phyloP scores from a whole-genome alignment of 2,329 filamentous ascomycete genomes.

The Ophiostoma piceae region DNA sequence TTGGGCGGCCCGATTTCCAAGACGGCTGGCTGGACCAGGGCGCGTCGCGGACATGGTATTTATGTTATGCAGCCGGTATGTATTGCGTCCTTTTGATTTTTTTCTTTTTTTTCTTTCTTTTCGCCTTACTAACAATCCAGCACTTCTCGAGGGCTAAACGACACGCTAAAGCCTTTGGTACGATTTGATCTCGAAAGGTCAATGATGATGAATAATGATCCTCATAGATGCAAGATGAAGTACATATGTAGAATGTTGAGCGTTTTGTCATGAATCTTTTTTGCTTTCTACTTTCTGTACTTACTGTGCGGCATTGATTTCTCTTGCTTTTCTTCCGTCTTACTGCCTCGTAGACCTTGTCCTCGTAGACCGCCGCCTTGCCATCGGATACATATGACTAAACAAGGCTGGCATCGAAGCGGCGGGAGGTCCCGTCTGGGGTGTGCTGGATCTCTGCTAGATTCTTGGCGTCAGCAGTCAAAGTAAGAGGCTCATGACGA shows the following conservation, averaged over 20 bases:
- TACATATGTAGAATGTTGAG: not conserved
- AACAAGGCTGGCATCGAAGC: not conserved
- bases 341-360: not conserved
- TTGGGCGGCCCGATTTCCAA: conserved; percentile 61
- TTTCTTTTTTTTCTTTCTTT: not conserved
- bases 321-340: not conserved
- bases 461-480: not conserved
- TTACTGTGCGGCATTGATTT: too few species aligned
- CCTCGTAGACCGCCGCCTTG: not conserved
- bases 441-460: not conserved
- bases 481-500: not conserved
- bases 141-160: not conserved
- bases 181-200: too few species aligned
- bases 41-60: conserved; percentile 77
- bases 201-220: not conserved
- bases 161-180: not conserved
- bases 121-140: not conserved
- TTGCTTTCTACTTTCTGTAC: too few species aligned
- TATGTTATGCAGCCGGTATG: conserved; percentile 71
- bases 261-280: not conserved
- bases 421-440: not conserved
- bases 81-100: conserved; percentile 26
- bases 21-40: conserved; percentile 71
- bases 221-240: not conserved
- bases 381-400: not conserved